Evolutionary conservation across 768 basidiomycete genomes (phyloP), one percentile per base, ranked within the genome.

Genomic region (Boletus rubescentipes): DNA sequence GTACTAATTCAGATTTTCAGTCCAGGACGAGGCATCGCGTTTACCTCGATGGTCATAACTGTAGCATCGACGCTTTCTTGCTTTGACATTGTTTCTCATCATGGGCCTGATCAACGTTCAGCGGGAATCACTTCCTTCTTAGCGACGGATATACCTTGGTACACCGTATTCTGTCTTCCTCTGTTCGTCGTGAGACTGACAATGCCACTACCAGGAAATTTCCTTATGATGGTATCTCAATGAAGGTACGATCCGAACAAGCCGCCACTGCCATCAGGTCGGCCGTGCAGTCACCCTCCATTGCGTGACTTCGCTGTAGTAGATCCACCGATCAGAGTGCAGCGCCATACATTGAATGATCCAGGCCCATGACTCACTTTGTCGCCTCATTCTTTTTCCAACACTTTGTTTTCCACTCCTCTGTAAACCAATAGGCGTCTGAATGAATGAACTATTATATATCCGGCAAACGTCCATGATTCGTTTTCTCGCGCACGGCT

Each of bases 61-160:
- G 51, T 45, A 18, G 43, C 51, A 32, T 52, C 43, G 8, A 52
- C 51, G 4, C 51, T 52, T 12, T 23, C 51, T 38, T 45, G 42
- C 29, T 52, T 52, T 21, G 14, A 52, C 9, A 12, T 52, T 20
- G 9, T 45, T 38, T 52, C 51, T 8, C 10, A 14, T 31, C 43
- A 45, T 8, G 20, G 6, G 2, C 20, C 26, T n/a, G 36, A 52
- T n/a, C 43, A 40, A 37, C 51, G 51, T 26, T 38, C 29, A 7
- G 51, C 37, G 35, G n/a, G 29, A 4, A 52, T 52, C 5, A 29
- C 51, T 15, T 45, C 43, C 23, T 52, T 52, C 21, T 37, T 52
- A 32, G 51, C 51, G 29, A 52, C 51, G 3, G 51, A 52, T 20
- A 52, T 52, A 21, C 51, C 51, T 21, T 52, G 51, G 51, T 45